These are phyloP conservation scores for Pseudogymnoascus sp. DNA, from an alignment of 2,329 filamentous ascomycete genomes.

Conservation along the genomic window DNA sequence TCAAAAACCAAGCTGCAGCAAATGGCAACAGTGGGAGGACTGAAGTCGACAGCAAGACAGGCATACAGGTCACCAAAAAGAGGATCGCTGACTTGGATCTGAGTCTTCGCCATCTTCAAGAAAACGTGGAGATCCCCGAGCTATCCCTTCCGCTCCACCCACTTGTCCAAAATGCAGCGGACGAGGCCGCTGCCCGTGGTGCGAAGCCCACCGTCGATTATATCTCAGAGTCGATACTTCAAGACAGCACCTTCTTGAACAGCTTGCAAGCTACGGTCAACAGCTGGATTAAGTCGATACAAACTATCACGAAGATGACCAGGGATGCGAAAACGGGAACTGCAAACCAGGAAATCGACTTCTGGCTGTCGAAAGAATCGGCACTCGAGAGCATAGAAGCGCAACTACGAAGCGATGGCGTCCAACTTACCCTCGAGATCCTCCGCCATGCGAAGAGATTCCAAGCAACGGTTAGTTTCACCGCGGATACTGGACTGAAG, in stretches of 20 bases:
- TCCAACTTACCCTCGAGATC: conserved; percentile 85
- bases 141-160: conserved; percentile 81
- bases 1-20: conserved; percentile 65
- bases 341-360: conserved; percentile 96
- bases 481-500: conserved; percentile 89
- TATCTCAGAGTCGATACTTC: conserved; percentile 66
- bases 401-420: conserved; percentile 81
- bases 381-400: conserved; percentile 85
- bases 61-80: conserved; percentile 95
- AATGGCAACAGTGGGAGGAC: conserved; percentile 62
- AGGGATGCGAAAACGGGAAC: conserved; percentile 70
- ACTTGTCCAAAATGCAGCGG: conserved; percentile 75
- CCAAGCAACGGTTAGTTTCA: conserved; percentile 94
- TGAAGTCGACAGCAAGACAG: conserved; percentile 85
- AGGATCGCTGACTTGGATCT: conserved; percentile 90
- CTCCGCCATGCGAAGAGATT: conserved; percentile 96
- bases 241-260: conserved; percentile 88
- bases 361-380: conserved; percentile 96
- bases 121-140: conserved; percentile 96
- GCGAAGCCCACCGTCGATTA: conserved; percentile 67
- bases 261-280: conserved; percentile 90
- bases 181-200: conserved; percentile 62
- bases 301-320: conserved; percentile 89
- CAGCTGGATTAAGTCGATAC: conserved; percentile 97
- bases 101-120: conserved; percentile 82